These are phyloP conservation scores for Coprinopsis marcescibilis DNA, from an alignment of 768 basidiomycete genomes.

Conservation along the genomic window DNA sequence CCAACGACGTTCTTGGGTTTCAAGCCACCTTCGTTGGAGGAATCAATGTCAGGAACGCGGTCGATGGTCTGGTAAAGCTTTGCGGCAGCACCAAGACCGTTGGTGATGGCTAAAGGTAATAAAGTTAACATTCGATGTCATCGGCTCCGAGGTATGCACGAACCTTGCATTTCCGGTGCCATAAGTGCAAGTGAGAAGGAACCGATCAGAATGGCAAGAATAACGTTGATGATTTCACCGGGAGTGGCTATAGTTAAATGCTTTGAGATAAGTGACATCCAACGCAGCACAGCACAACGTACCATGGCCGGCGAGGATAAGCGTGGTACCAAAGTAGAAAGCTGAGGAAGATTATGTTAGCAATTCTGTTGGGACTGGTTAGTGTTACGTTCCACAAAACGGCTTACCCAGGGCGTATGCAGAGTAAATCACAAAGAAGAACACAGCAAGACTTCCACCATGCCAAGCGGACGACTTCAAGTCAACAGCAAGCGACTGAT, in stretches of 20 bases:
- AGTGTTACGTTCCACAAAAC: no score
- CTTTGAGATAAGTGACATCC: background rate
- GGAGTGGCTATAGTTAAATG: conserved; percentile 39
- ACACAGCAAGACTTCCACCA: conserved; percentile 57
- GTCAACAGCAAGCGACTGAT: conserved; percentile 46
- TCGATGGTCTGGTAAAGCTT: conserved; percentile 88
- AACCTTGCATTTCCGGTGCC: conserved; percentile 84
- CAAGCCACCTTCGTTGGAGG: conserved; percentile 56
- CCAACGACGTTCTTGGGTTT: conserved; percentile 67
- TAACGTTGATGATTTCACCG: conserved; percentile 78
- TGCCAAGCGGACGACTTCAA: conserved; percentile 55
- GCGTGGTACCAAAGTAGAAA: conserved; percentile 85
- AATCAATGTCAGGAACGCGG: conserved; percentile 83
- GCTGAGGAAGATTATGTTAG: conserved; percentile 36
- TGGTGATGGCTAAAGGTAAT: conserved; percentile 56
- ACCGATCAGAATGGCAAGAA: conserved; percentile 81
- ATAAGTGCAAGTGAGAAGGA: conserved; percentile 83
- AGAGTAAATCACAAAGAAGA: conserved; percentile 82
- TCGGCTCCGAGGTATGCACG: conserved; percentile 6
- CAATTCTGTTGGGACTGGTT: background rate
- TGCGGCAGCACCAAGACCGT: conserved; percentile 81
- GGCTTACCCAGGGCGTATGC: conserved; percentile 61
- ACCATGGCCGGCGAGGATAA: conserved; percentile 61
- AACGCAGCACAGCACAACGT: conserved; percentile 11
- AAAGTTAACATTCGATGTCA: conserved; percentile 5